Base-by-base conservation (phyloP, 495 filamentous ascomycete species). In the Podospora sp. region DNA sequence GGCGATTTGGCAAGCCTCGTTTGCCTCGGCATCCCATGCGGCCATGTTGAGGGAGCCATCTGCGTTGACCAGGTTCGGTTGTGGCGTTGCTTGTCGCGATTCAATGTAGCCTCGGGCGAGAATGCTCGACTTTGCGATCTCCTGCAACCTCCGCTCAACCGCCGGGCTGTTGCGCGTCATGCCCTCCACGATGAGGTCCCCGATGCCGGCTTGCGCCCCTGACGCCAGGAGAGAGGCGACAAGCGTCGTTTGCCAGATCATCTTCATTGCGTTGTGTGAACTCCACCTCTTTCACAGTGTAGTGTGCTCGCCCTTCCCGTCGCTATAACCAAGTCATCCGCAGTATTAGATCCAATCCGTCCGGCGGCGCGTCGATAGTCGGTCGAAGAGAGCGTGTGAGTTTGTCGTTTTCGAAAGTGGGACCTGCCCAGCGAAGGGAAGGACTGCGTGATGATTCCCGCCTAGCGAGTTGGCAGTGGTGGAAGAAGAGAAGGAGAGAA, bases 1-100 rank as follows among this genome's bases (percentile, higher is more conserved):
- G 1, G 83, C 75, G 21, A 76, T 75, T 60, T 69, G 72, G 75
- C 88, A 91, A 7, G 88, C 87, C 14, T 72, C 68, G 36, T 76
- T 72, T 4, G 83, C 87, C 59, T 77, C 71, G n/a, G 72, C 73
- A 68, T 89, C 79, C 86, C 87, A 90, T 0, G 76, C 72, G 6
- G 74, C 76, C 74, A 81, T 74, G 72, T 83, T 77, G 65, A 77
- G 69, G 68, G 29, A 73, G 52, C 73, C 76, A 53, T 78, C 72
- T 52, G 77, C 25, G 27, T 72, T 75, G 27, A 78, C 67, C 6
- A 72, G 58, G 27, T 53, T 63, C 11, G 50, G 59, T 40, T 59
- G 20, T 18, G 46, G 24, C 11, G 65, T 40, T 46, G 65, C 16
- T 68, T 77, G 72, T 29, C 72, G 66, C 16, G 63, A 27, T 6